Percentiles rank a stretch among this genome's conserved stretches.
phyloP scores from a whole-genome alignment of 345 rosid species.

The Viola odorata region DNA sequence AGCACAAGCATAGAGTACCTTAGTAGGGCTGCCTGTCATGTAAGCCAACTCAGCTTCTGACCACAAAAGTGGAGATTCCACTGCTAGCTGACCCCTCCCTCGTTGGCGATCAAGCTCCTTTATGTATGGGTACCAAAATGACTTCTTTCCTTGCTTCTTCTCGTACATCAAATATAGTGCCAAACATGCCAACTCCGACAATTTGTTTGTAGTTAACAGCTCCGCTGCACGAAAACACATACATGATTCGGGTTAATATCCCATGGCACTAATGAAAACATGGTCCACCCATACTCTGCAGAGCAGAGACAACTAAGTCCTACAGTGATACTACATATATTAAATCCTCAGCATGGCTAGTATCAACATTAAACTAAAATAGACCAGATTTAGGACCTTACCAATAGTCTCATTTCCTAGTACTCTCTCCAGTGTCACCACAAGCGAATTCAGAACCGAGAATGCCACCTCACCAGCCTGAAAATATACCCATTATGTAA shows the following conservation, averaged over 20 bases:
- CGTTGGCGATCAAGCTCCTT: conserved; percentile 98
- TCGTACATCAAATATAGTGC: conserved; percentile 96
- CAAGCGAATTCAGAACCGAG: conserved; percentile 78
- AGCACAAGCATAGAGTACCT: conserved; percentile 37
- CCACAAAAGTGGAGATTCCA: conserved; percentile 94
- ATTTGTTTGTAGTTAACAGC: conserved; percentile 76
- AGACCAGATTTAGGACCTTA: conserved; percentile 28
- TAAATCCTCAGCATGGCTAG: background rate
- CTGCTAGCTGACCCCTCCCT: conserved; percentile 90
- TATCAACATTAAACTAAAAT: too few species aligned
- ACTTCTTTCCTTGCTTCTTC: conserved; percentile 91
- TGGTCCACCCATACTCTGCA: too few species aligned
- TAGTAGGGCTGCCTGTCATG: conserved; percentile 88
- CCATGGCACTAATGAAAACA: too few species aligned
- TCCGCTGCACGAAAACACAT: conserved; percentile 49
- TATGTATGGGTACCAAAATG: conserved; percentile 93
- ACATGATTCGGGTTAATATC: too few species aligned
- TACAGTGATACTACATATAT: too few species aligned
- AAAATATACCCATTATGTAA: conserved; percentile 3
- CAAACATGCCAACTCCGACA: conserved; percentile 90
- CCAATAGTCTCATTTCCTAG: conserved; percentile 92
- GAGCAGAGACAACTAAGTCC: too few species aligned
- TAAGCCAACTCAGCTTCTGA: conserved; percentile 78
- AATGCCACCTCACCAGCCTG: conserved; percentile 84
- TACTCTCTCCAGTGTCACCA: conserved; percentile 93